Base-by-base conservation (phyloP, 305 asterid genomes). In the Fraxinus sp. region DNA sequence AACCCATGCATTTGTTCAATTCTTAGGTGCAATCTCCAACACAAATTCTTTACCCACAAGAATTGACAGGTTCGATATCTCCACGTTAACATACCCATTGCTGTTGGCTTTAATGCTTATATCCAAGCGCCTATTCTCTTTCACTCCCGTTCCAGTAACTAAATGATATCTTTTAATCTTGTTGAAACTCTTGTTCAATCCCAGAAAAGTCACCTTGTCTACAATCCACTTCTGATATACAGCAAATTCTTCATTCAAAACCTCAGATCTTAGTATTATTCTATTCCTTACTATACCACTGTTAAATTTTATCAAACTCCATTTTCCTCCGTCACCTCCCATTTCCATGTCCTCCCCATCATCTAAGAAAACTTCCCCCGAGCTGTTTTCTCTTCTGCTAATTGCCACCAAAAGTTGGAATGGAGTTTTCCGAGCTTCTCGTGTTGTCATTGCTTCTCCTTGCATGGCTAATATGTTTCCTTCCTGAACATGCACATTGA, bases 391-490 rank as follows among this genome's bases (percentile, higher is more conserved):
- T 0, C 66, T 7, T 52, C 76, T 66, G 77, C 85, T 83, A 13
- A 90, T 28, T 1, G 84, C 94, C 46, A 90, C 93, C 77, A 95
- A 76, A 81, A 94, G 83, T 20, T 89, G 84, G 74, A 93, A 95
- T 0, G 95, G 87, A 0, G 94, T 90, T 7, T 77, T 80, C 46
- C 96, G 73, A 0, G 97, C 97, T 79, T 86, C 93, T 55, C 49
- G 30, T 33, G 97, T 92, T 6, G 99, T 94, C 95, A 91, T 82
- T 16, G 91, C 94, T 36, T 92, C 96, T 7, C 92, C 94, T 80
- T 95, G 98, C 92, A 95, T 83, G 1, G 90, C 88, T 7, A 95
- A 22, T 72, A 93, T 91, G 32, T 83, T 90, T 41, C 97, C 98
- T 73, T 87, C 93, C 7, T 83, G 86, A 80, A 90, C 80, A 22